A percentile compares a stretch with the other conserved stretches of the same genome.
phyloP scores from a whole-genome alignment of 352 stramenopile species.

The Pythium myriotylum region DNA sequence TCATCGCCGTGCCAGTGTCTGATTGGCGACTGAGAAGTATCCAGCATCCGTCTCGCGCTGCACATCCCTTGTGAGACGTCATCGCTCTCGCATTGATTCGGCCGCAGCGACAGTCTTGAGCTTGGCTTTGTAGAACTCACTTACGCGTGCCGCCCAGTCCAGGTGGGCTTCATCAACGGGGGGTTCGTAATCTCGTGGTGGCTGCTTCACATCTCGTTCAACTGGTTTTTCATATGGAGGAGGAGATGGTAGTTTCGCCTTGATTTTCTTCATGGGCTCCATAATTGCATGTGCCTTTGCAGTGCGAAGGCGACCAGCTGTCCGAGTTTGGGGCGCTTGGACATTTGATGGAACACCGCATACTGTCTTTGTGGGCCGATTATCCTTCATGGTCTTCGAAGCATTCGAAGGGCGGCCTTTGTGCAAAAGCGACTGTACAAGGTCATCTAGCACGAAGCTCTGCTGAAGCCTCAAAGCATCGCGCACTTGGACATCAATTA shows the following conservation, averaged over 20 bases:
- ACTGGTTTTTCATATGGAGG: constrained; percentile 11
- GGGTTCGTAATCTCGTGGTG: constrained; percentile 20
- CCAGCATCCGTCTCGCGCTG: neutral
- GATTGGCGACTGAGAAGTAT: neutral
- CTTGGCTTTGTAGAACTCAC: constrained; percentile 49
- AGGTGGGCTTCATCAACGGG: constrained; percentile 40
- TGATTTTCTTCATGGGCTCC: neutral
- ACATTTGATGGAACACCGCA: constrained; percentile 11
- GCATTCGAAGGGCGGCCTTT: neutral
- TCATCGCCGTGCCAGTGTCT: too few species aligned
- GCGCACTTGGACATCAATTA: constrained; percentile 25
- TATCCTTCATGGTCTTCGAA: neutral
- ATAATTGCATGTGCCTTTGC: neutral
- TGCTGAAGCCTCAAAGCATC: constrained; percentile 54
- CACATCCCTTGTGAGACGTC: too few species aligned
- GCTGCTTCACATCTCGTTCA: constrained; percentile 8
- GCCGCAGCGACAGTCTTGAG: constrained; percentile 3
- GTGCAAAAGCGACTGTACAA: constrained; percentile 51
- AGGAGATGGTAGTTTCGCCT: neutral
- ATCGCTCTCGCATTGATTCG: too few species aligned
- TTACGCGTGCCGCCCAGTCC: constrained; percentile 59
- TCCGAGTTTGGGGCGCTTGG: neutral
- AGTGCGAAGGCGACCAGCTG: constrained; percentile 16
- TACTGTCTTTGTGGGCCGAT: neutral
- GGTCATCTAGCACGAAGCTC: constrained; percentile 53